These are phyloP conservation scores for Amniculicola lignicola DNA, from an alignment of 495 filamentous ascomycete genomes.

Conservation along the genomic window DNA sequence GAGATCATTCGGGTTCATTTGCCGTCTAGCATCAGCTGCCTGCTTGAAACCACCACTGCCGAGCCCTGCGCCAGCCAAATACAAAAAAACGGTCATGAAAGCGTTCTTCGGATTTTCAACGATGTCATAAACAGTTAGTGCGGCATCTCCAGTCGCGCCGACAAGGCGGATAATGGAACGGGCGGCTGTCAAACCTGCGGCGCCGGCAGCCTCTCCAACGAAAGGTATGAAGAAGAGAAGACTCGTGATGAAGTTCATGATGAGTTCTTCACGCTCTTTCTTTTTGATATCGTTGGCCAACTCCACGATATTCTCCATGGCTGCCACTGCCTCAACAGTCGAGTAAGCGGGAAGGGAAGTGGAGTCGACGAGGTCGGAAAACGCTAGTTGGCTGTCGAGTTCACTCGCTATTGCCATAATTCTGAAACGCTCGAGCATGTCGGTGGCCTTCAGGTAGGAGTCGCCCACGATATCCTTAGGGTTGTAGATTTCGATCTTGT, in stretches of 20 bases:
- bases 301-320: slow-evolving; percentile 19
- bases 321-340: slow-evolving; percentile 2
- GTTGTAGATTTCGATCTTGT: slow-evolving; percentile 10
- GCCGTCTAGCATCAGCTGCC: slow-evolving; percentile 3
- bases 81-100: slow-evolving; percentile 7
- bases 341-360: slow-evolving; percentile 9
- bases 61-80: slow-evolving; percentile 5
- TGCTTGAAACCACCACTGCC: slow-evolving; percentile 4
- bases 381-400: not conserved
- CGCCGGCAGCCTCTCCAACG: slow-evolving; percentile 9
- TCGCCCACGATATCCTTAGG: slow-evolving; percentile 15
- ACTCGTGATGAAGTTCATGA: slow-evolving; percentile 5
- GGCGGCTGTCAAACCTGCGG: slow-evolving; percentile 2
- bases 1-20: slow-evolving; percentile 2
- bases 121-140: slow-evolving; percentile 13
- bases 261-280: slow-evolving; percentile 8
- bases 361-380: slow-evolving; percentile 9
- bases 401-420: not conserved
- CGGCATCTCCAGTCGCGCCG: slow-evolving; percentile 8
- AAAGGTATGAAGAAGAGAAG: slow-evolving; percentile 19
- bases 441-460: slow-evolving; percentile 1
- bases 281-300: slow-evolving; percentile 12
- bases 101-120: slow-evolving; percentile 18
- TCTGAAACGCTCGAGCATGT: slow-evolving; percentile 8
- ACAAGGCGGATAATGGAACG: not conserved